A percentile compares a stretch with the other conserved stretches of the same genome.
phyloP scores from a whole-genome alignment of 139 green algal species.

The Zygnema cylindricum region DNA sequence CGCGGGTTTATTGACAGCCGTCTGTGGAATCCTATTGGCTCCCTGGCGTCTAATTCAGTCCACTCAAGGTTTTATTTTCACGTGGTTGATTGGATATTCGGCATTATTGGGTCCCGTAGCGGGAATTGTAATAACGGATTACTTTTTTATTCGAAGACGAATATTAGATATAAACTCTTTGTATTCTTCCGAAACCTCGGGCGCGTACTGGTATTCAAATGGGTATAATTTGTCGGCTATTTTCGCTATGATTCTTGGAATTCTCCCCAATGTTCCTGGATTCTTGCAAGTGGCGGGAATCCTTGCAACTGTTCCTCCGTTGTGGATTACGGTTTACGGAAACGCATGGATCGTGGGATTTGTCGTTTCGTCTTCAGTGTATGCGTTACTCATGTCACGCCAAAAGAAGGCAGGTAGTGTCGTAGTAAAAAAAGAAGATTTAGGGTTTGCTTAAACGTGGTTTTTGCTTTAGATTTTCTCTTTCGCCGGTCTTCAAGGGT shows the following conservation, averaged over 20 bases:
- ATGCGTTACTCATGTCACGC: conserved; percentile 60
- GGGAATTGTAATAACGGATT: conserved; percentile 75
- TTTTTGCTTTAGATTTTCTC: too few species aligned
- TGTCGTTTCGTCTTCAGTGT: conserved; percentile 61
- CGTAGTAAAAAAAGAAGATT: too few species aligned
- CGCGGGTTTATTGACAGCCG: conserved; percentile 63
- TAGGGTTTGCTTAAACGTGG: too few species aligned
- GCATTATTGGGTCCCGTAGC: conserved; percentile 72
- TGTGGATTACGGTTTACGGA: conserved; percentile 67
- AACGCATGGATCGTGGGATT: conserved; percentile 77
- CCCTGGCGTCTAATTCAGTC: conserved; percentile 64
- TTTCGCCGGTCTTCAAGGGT: too few species aligned
- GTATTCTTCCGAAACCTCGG: conserved; percentile 49
- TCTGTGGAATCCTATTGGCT: conserved; percentile 64
- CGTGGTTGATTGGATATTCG: conserved; percentile 78
- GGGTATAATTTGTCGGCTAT: conserved; percentile 69
- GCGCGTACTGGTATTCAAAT: conserved; percentile 73
- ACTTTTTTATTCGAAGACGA: conserved; percentile 71
- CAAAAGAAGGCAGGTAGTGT: too few species aligned
- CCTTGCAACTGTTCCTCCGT: background rate
- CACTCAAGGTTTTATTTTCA: conserved; percentile 77
- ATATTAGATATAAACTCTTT: conserved; percentile 72
- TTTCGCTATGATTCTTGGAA: conserved; percentile 60
- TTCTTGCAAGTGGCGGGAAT: conserved; percentile 64
- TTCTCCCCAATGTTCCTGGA: conserved; percentile 71